A percentile compares a stretch with the other conserved stretches of the same genome.
These are phyloP conservation scores for Terana coerulea DNA, from an alignment of 768 basidiomycete genomes.

Conservation along the genomic window DNA sequence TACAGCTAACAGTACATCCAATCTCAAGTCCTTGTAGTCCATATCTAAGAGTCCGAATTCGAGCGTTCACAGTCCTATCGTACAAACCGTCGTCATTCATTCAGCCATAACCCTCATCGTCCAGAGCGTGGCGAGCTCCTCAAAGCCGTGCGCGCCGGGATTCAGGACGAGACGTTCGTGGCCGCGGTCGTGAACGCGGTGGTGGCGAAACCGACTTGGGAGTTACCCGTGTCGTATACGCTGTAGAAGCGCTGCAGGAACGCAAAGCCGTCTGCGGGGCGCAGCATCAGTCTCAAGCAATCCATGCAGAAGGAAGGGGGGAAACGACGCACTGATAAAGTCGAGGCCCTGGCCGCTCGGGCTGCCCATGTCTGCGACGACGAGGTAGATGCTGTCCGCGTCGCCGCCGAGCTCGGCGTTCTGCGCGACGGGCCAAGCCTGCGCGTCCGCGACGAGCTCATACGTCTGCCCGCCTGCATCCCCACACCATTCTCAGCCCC, in stretches of 20 bases:
- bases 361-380: conserved; percentile 50
- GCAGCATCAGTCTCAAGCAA: neutral
- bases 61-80: too few species aligned
- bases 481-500: neutral
- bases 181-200: conserved; percentile 30
- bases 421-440: conserved; percentile 63
- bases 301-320: neutral
- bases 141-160: neutral
- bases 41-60: too few species aligned
- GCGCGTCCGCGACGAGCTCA: conserved; percentile 60
- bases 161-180: conserved; percentile 27
- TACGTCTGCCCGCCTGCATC: conserved; percentile 38
- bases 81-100: too few species aligned
- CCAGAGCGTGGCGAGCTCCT: too few species aligned
- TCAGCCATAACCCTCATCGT: too few species aligned
- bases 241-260: conserved; percentile 63
- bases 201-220: conserved; percentile 31
- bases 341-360: conserved; percentile 54
- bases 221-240: conserved; percentile 31
- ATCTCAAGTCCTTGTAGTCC: too few species aligned
- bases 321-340: conserved; percentile 46
- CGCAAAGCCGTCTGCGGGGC: conserved; percentile 44
- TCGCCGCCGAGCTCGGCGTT: conserved; percentile 57
- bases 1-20: too few species aligned
- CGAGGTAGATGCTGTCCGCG: conserved; percentile 47